phyloP scores from a whole-genome alignment of 257 asterid species.

The Solanum gracilifrons region DNA sequence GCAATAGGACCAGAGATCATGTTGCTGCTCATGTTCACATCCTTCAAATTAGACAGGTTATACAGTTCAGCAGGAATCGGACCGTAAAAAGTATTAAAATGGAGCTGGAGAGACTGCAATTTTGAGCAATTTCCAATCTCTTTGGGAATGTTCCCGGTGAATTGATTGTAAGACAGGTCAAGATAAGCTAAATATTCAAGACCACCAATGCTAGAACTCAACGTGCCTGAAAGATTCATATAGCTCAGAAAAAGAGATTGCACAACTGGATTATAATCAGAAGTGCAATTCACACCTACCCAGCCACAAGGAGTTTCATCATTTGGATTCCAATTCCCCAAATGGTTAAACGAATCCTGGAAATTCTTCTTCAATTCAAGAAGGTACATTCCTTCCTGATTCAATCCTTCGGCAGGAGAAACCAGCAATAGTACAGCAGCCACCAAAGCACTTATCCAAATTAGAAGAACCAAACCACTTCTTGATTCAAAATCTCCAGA shows the following conservation, averaged over 20 bases:
- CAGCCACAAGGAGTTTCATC: constrained; percentile 71
- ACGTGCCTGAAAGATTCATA: constrained; percentile 58
- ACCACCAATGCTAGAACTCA: constrained; percentile 45
- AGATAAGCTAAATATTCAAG: constrained; percentile 39
- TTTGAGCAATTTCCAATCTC: constrained; percentile 51
- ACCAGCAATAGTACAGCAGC: constrained; percentile 16
- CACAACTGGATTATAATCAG: constrained; percentile 33
- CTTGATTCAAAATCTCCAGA: constrained; percentile 30
- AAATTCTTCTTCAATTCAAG: constrained; percentile 57
- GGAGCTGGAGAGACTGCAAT: constrained; percentile 40
- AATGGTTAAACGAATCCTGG: constrained; percentile 28
- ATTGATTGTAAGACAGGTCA: constrained; percentile 51
- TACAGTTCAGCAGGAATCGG: constrained; percentile 60
- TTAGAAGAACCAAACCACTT: constrained; percentile 17
- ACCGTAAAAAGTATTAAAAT: constrained; percentile 48
- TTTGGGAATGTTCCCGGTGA: constrained; percentile 56
- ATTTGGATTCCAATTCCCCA: constrained; percentile 54
- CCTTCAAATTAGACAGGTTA: constrained; percentile 25
- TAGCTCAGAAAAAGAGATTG: constrained; percentile 46
- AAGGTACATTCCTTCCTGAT: constrained; percentile 51
- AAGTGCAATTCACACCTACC: constrained; percentile 69
- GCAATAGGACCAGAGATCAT: constrained; percentile 62
- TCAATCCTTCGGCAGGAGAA: constrained; percentile 42
- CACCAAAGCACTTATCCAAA: constrained; percentile 23
- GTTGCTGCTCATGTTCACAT: constrained; percentile 57